phyloP scores from a whole-genome alignment of 441 rosid species.

The Gossypium gossypioides region DNA sequence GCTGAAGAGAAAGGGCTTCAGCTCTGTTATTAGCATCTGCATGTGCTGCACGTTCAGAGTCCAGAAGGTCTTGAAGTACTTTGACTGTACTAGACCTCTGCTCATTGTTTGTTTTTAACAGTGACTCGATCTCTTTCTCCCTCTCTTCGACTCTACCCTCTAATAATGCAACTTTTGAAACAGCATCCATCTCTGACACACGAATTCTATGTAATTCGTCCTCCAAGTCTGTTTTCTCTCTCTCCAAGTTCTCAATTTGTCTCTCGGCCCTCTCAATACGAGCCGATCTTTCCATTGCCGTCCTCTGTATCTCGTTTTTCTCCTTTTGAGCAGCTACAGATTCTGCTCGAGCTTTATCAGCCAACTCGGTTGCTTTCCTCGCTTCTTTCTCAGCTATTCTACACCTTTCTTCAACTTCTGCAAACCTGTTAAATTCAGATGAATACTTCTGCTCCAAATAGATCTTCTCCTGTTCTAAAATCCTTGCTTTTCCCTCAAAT shows the following conservation, averaged over 20 bases:
- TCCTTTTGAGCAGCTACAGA: constrained; percentile 74
- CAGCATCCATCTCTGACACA: constrained; percentile 60
- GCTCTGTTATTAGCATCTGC: constrained; percentile 63
- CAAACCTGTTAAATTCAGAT: constrained; percentile 75
- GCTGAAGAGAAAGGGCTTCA: constrained; percentile 69
- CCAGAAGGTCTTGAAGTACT: constrained; percentile 67
- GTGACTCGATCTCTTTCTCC: constrained; percentile 79
- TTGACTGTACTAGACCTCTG: constrained; percentile 75
- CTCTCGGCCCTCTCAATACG: constrained; percentile 76
- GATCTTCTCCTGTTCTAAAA: constrained; percentile 78
- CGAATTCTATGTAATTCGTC: constrained; percentile 53
- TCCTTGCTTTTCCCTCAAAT: constrained; percentile 71
- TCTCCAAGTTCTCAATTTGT: constrained; percentile 60
- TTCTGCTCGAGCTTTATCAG: constrained; percentile 79
- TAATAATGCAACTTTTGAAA: constrained; percentile 51
- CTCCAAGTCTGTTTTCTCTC: constrained; percentile 56
- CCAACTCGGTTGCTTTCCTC: constrained; percentile 75
- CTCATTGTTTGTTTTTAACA: constrained; percentile 63
- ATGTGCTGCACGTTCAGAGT: constrained; percentile 76
- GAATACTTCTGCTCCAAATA: constrained; percentile 72
- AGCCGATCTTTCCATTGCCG: constrained; percentile 92
- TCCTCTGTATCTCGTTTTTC: constrained; percentile 62
- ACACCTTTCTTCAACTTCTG: constrained; percentile 77
- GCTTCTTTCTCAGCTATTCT: constrained; percentile 74
- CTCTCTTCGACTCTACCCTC: constrained; percentile 91